phyloP scores from a whole-genome alignment of 2,329 filamentous ascomycete genomes.

The Hysterium pulicare region DNA sequence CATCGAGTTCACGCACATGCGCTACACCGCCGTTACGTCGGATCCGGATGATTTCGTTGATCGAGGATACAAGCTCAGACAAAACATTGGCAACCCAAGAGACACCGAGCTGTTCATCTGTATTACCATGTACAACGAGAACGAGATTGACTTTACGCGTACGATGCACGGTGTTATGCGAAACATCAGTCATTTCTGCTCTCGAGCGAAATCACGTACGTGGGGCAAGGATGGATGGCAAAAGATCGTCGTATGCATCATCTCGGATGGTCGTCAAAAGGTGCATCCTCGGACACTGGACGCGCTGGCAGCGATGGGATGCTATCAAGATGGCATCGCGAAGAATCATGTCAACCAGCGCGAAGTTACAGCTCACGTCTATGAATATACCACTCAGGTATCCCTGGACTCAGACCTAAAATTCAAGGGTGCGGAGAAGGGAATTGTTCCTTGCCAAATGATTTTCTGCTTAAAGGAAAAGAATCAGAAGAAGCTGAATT shows the following conservation, averaged over 20 bases:
- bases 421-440: conserved; percentile 98
- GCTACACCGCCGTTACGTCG: conserved; percentile 97
- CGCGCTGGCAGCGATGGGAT: conserved; percentile 90
- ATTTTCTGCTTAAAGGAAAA: conserved; percentile 98
- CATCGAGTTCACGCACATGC: conserved; percentile 97
- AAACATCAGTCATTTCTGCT: conserved; percentile 96
- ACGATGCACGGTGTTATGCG: conserved; percentile 99
- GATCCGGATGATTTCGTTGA: conserved; percentile 91
- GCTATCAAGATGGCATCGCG: conserved; percentile 96
- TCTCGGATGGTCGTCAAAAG: conserved; percentile 89
- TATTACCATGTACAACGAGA: conserved; percentile 98
- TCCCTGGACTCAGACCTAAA: conserved; percentile 93
- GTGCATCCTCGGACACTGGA: conserved; percentile 93
- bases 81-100: conserved; percentile 76
- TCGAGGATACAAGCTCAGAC: conserved; percentile 86
- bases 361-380: conserved; percentile 93
- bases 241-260: conserved; percentile 97
- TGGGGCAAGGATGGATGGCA: conserved; percentile 99
- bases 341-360: conserved; percentile 98
- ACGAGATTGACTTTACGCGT: conserved; percentile 91
- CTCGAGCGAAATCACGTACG: conserved; percentile 82
- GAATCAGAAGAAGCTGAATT: conserved; percentile 97
- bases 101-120: conserved; percentile 97
- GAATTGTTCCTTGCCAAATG: conserved; percentile 96
- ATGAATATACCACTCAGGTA: conserved; percentile 98